phyloP scores from a whole-genome alignment of 2,329 filamentous ascomycete genomes.

The Cytospora piceicola region DNA sequence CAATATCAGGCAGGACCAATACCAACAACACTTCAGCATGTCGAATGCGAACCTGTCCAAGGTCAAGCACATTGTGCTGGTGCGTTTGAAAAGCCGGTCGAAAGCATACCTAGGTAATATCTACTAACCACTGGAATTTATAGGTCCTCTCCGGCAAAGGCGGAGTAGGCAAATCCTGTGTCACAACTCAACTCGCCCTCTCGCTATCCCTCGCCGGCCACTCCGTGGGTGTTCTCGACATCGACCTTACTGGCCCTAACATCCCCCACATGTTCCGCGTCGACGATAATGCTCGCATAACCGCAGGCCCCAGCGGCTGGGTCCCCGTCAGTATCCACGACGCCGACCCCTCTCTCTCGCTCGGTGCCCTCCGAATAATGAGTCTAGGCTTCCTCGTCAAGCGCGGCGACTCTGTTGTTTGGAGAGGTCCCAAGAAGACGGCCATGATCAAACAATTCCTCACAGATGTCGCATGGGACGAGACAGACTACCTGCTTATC shows the following conservation, averaged over 20 bases:
- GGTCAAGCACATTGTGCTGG: constrained; percentile 78
- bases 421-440: constrained; percentile 97
- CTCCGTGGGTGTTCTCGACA: constrained; percentile 91
- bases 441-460: constrained; percentile 98
- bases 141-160: constrained; percentile 92
- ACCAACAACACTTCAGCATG: constrained; percentile 47
- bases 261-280: constrained; percentile 94
- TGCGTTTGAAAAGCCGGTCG: constrained; percentile 31
- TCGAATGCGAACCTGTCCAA: constrained; percentile 59
- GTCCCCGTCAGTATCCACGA: constrained; percentile 83
- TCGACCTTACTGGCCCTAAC: constrained; percentile 94
- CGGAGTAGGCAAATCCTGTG: constrained; percentile 94
- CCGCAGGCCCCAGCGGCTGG: constrained; percentile 90
- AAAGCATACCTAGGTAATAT: background rate
- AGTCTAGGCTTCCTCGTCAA: constrained; percentile 89
- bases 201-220: constrained; percentile 83
- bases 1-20: background rate
- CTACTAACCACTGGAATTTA: constrained; percentile 22
- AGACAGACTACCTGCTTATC: constrained; percentile 89
- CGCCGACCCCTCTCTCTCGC: constrained; percentile 51
- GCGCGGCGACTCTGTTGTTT: constrained; percentile 90
- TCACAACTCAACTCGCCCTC: constrained; percentile 94
- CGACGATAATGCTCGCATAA: constrained; percentile 79
- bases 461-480: constrained; percentile 85
- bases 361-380: constrained; percentile 79